These are phyloP conservation scores for Ophiostoma sp. DNA, from an alignment of 2,329 filamentous ascomycete genomes.

Conservation along the genomic window DNA sequence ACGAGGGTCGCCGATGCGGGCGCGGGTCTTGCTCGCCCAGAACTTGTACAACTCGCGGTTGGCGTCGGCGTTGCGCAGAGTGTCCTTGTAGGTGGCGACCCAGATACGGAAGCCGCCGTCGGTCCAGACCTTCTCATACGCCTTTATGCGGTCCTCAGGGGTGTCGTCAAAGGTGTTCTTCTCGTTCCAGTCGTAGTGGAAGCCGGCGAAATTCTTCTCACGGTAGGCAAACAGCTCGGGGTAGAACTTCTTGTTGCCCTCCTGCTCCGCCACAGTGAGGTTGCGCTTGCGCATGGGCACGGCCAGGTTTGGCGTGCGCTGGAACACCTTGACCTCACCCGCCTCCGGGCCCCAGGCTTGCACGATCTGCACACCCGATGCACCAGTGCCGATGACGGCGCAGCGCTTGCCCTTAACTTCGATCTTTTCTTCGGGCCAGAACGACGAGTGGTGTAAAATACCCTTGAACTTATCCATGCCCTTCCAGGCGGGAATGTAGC, in stretches of 20 bases:
- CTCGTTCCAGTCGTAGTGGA: constrained; percentile 51
- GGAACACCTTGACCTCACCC: constrained; percentile 53
- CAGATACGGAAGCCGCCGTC: constrained; percentile 52
- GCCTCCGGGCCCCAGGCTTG: constrained; percentile 54
- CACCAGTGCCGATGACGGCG: constrained; percentile 59
- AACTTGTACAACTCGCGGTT: constrained; percentile 52
- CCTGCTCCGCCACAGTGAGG: constrained; percentile 48
- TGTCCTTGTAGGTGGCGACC: constrained; percentile 51
- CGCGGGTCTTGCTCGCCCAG: constrained; percentile 48
- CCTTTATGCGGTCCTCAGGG: constrained; percentile 43
- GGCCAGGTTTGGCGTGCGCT: constrained; percentile 61
- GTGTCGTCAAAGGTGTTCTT: constrained; percentile 52
- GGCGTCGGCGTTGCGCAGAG: constrained; percentile 40
- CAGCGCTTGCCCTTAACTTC: constrained; percentile 53
- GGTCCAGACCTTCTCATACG: constrained; percentile 46
- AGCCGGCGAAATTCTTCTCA: constrained; percentile 52
- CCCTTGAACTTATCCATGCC: constrained; percentile 57
- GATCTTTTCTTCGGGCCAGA: constrained; percentile 55
- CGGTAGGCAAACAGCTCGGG: constrained; percentile 49
- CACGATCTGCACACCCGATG: constrained; percentile 58
- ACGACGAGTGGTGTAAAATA: constrained; percentile 53
- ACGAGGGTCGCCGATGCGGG: constrained; percentile 45
- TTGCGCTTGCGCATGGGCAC: constrained; percentile 53
- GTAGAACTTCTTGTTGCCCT: constrained; percentile 41
- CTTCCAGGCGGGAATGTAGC: constrained; percentile 56